Base-by-base conservation (phyloP, 2,329 filamentous ascomycete species). In the Nemania sp. region DNA sequence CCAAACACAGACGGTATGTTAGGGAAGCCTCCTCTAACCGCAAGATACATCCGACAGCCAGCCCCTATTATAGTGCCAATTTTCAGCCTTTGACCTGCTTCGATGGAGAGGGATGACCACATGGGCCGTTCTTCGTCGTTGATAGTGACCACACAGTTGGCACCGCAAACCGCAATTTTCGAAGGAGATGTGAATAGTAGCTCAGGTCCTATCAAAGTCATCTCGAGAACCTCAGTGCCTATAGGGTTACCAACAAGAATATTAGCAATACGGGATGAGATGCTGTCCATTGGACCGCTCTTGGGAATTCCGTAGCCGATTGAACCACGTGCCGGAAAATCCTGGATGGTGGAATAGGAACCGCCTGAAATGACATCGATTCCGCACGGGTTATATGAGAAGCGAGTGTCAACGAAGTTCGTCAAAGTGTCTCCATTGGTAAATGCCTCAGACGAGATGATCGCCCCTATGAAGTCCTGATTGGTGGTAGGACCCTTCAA, bases 41-140 rank as follows among this genome's bases (percentile, higher is more conserved):
- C 65, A 15, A 67, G 45, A 60, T 67, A 67, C 29, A 59, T 57
- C 41, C 65, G 65, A 51, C 55, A 67, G 8, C 65, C 65, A 15
- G 51, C 24, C 26, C 60, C 43, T 45, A 26, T 54, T n/a, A 60
- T 18, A 26, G 27, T 49, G 8, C 54, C 55, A 22, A 67, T 60
- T 6, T 43, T 67, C 13, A 67, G 22, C 32, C 3, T 53, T 35
- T 67, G 60, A 7, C 54, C 47, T 54, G 29, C 32, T 43, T 18
- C 8, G 41, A 67, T 41, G 27, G 43, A 38, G n/a, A 64, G 26
- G 27, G 59, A 56, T 18, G 53, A 53, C 45, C 49, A 59, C 47
- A 55, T 54, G 18, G 35, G 43, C 15, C 54, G 26, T 43, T 35
- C 18, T 24, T 54, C 13, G 32, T 29, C 55, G n/a, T 64, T 60